Conservation (phyloP, 2,329 filamentous ascomycete species). For the Fusarium tanahbumbuense region DNA sequence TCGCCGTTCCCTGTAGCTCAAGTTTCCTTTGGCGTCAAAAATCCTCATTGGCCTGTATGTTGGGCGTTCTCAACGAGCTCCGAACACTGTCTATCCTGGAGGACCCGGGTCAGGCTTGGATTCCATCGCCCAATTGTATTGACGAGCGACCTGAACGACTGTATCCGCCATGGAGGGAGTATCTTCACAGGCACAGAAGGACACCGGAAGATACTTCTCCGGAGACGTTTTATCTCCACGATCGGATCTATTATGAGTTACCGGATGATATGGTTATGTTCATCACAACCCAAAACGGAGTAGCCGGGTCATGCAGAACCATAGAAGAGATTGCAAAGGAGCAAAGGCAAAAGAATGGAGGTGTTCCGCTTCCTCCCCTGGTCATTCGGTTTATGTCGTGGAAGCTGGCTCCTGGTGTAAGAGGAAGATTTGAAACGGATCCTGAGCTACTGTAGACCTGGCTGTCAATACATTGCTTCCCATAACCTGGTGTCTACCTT, state of each 20-base stretch:
- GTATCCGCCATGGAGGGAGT: not conserved
- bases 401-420: not conserved
- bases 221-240: not conserved
- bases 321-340: not conserved
- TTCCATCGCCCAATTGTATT: not conserved
- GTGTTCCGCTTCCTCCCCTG: not conserved
- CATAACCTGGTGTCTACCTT: not conserved
- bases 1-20: not conserved
- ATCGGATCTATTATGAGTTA: conserved; percentile 4
- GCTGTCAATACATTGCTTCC: not conserved
- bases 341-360: not conserved
- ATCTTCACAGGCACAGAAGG: not conserved
- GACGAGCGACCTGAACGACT: not conserved
- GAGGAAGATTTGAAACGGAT: not conserved
- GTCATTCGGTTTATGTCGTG: conserved; percentile 7
- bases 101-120: not conserved
- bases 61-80: not conserved
- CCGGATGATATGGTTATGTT: not conserved
- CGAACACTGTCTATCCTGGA: not conserved
- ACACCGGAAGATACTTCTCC: not conserved
- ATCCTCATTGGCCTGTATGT: not conserved
- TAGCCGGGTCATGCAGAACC: no score
- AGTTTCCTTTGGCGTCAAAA: accelerated
- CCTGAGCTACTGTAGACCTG: not conserved
- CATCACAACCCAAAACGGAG: accelerated